Conservation (phyloP, 1,284 basidiomycete genomes). For the Cryptococcus wingfieldii region DNA sequence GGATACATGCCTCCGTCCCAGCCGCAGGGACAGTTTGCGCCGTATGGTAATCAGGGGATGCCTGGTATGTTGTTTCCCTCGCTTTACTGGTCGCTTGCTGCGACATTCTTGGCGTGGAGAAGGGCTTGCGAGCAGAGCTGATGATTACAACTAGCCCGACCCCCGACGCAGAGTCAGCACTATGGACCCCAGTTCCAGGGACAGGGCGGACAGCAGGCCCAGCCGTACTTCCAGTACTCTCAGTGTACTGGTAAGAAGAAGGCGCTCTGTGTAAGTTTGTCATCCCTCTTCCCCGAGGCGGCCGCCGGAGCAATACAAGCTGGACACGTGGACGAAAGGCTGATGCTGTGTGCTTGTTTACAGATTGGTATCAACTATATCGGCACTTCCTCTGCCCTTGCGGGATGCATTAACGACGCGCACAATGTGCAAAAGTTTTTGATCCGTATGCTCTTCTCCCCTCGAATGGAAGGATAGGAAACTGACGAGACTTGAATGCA, state of each 20-base stretch:
- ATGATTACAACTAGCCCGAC: conserved; percentile 15
- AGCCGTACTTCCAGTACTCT: conserved; percentile 74
- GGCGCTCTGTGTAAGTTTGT: conserved; percentile 54
- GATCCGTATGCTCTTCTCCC: conserved; percentile 50
- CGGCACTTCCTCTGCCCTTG: conserved; percentile 27
- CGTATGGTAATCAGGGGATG: conserved; percentile 12
- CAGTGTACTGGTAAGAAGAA: conserved; percentile 76
- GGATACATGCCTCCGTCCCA: conserved; percentile 19
- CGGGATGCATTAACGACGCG: conserved; percentile 86
- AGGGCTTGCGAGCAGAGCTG: neutral
- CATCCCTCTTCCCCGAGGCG: neutral
- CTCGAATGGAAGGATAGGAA: neutral
- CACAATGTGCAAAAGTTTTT: conserved; percentile 71
- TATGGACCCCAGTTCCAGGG: conserved; percentile 64
- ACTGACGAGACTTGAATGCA: conserved; percentile 5
- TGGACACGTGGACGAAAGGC: neutral
- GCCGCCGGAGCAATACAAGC: neutral
- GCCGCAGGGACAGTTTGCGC: conserved; percentile 9
- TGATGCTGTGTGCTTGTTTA: neutral
- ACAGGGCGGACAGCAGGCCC: conserved; percentile 54
- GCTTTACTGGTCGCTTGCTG: neutral
- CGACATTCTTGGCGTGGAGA: neutral
- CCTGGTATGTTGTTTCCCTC: conserved; percentile 16
- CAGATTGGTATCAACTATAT: conserved; percentile 49
- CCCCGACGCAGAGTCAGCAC: conserved; percentile 55